Conservation (phyloP, 78 protist genomes). For the Dictyostelium discoideum region DNA sequence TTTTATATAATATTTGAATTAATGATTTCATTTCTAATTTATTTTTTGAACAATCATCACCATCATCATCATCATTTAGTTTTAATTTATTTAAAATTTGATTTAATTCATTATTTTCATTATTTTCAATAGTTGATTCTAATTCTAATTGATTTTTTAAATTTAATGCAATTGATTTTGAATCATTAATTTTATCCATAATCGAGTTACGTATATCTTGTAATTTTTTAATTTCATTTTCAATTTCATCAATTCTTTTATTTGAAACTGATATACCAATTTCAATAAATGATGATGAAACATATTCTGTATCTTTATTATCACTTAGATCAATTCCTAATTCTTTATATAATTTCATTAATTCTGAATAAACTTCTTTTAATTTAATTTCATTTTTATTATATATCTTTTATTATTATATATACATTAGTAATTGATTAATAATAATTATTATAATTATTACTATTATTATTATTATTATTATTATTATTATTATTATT, state of each 20-base stretch:
- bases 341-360: neutral
- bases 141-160: neutral
- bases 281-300: neutral
- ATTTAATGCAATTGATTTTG: neutral
- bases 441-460: no score
- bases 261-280: neutral
- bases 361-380: neutral
- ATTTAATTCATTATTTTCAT: neutral
- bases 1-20: neutral
- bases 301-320: neutral
- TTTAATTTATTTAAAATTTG: neutral
- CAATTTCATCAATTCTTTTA: slow-evolving; percentile 5
- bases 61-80: neutral
- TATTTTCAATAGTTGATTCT: neutral
- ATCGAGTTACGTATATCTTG: neutral
- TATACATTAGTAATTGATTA: neutral
- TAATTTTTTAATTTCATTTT: slow-evolving; percentile 8
- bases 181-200: neutral
- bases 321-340: slow-evolving; percentile 1
- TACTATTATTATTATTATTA: no score
- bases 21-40: neutral
- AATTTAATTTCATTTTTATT: slow-evolving; percentile 1
- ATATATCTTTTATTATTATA: neutral
- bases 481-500: no score
- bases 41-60: neutral